phyloP scores from a whole-genome alignment of 495 filamentous ascomycete genomes.

The Penicillium bialowiezense region DNA sequence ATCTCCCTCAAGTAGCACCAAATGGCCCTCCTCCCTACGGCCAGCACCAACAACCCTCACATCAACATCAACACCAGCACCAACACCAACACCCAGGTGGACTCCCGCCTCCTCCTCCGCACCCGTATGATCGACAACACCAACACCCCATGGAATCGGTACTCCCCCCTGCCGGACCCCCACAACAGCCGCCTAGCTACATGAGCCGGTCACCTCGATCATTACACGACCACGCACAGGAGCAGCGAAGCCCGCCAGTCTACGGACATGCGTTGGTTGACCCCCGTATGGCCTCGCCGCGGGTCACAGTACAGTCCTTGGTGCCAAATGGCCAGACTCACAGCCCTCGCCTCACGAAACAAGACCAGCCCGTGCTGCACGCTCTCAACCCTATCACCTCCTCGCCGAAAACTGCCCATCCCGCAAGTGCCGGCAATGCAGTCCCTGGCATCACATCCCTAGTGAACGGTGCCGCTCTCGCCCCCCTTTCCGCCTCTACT shows the following conservation, averaged over 20 bases:
- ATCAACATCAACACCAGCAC: conserved; percentile 19
- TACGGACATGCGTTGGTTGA: conserved; percentile 27
- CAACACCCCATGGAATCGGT: conserved; percentile 30
- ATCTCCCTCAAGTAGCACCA: conserved; percentile 34
- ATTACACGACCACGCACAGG: conserved; percentile 25
- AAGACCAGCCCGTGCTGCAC: conserved; percentile 24
- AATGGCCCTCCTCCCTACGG: conserved; percentile 31
- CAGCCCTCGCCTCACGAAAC: conserved; percentile 34
- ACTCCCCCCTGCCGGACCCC: conserved; percentile 23
- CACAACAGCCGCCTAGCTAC: conserved; percentile 22
- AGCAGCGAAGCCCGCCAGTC: conserved; percentile 31
- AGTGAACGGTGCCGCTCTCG: conserved; percentile 47
- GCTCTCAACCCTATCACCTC: conserved; percentile 20
- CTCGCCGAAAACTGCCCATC: conserved; percentile 23
- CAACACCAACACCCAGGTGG: conserved; percentile 19
- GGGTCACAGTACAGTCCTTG: conserved; percentile 24
- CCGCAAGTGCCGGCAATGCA: conserved; percentile 25
- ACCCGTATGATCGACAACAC: conserved; percentile 38
- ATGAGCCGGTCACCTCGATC: conserved; percentile 37
- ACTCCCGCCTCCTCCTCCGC: conserved; percentile 28
- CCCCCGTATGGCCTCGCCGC: conserved; percentile 39
- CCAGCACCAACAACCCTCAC: conserved; percentile 20
- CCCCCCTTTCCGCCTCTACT: conserved; percentile 38
- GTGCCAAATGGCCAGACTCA: conserved; percentile 24
- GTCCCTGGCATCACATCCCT: conserved; percentile 53